Base-by-base conservation (phyloP, 257 asterid genomes). In the Fraxinus anomala region DNA sequence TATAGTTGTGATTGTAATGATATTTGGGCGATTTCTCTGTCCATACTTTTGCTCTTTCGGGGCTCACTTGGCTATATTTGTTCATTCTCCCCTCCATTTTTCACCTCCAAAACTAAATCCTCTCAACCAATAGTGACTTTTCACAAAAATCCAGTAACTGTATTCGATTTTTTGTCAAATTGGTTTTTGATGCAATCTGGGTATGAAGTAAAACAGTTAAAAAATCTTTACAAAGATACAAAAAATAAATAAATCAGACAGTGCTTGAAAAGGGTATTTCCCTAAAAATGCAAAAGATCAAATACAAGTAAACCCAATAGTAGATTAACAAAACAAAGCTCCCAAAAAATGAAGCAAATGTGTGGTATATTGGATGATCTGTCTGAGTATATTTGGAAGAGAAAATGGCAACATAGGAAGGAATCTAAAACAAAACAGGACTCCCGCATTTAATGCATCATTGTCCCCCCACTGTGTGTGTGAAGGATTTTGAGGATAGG, bases 1-100 rank as follows among this genome's bases (percentile, higher is more conserved):
- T 80, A 19, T 82, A 77, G 24, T 78, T 79, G 31, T 81, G 83
- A 66, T 82, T 81, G 82, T 89, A 88, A 73, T 83, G 91, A 82
- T 93, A 93, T 76, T 87, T 89, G 4, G 98, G 92, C 5, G 97
- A 93, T 82, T 92, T 93, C 80, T 93, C 98, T 21, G 90, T 93
- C 98, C 98, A 93, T 14, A 93, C 95, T 84, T 88, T 93, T 13
- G 98, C 97, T 77, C 97, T 76, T 75, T 93, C 98, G 5, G 97
- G 98, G 82, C 98, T 93, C 67, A 91, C 86, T 72, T 87, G 86
- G 74, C 88, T 75, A 9, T 87, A 85, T 56, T 89, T 92, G 86
- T 87, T 91, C 88, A 85, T 86, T 66, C 88, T 87, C 67, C 82
- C 91, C n/a, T 92, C 92, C 93, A 88, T 89, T 59, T 39, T 68